Evolutionary conservation across 2,329 filamentous ascomycete genomes (phyloP).

Genomic region (Fusarium subglutinans): DNA sequence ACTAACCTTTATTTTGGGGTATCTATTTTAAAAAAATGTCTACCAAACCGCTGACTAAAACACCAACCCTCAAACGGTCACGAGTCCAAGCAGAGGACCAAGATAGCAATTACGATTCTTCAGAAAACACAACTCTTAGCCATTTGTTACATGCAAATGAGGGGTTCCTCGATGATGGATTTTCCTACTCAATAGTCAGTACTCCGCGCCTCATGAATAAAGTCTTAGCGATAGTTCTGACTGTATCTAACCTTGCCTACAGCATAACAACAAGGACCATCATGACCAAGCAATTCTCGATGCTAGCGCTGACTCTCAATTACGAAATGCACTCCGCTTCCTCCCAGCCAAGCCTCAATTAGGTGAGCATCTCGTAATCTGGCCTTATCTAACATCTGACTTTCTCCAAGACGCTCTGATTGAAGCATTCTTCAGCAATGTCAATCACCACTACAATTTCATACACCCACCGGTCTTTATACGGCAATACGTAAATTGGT

Average conservation of each 20-base stretch:
- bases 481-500: conserved; percentile 7
- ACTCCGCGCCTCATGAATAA: background rate
- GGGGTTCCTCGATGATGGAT: background rate
- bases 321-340: background rate
- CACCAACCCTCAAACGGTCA: background rate
- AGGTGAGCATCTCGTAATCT: background rate
- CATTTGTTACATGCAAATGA: background rate
- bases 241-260: background rate
- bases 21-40: background rate
- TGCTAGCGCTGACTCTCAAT: background rate
- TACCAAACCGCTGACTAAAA: background rate
- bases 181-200: background rate
- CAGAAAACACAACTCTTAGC: background rate
- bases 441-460: conserved; percentile 21
- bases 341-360: background rate
- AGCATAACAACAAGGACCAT: background rate
- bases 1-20: no score
- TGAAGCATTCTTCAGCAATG: conserved; percentile 15
- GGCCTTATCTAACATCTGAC: background rate
- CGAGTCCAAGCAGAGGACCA: background rate
- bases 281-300: background rate
- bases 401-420: background rate
- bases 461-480: conserved; percentile 1
- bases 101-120: background rate
- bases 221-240: background rate